Conservation (phyloP, 2,329 filamentous ascomycete species). For the Paraphaeosphaeria sporulosa region DNA sequence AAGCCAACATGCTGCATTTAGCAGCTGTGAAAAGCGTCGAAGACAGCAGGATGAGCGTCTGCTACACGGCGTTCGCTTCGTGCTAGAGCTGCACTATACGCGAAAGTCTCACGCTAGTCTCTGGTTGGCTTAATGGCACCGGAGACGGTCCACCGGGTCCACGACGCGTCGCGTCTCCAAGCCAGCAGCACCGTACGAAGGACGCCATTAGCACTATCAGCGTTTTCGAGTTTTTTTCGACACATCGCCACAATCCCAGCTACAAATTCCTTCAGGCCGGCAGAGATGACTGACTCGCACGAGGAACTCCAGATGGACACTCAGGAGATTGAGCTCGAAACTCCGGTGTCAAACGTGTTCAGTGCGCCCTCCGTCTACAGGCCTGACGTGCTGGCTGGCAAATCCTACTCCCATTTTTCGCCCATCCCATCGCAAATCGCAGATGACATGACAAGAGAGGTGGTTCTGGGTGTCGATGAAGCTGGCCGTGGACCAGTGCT, state of each 20-base stretch:
- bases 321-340: constrained; percentile 46
- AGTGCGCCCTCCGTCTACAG: constrained; percentile 57
- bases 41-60: not conserved
- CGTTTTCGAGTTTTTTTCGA: not conserved
- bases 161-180: constrained; percentile 14
- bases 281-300: constrained; percentile 35
- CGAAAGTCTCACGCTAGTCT: constrained; percentile 7
- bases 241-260: not conserved
- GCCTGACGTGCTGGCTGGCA: constrained; percentile 50
- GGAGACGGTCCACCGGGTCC: too few relatives aligned
- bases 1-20: not conserved
- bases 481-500: constrained; percentile 94
- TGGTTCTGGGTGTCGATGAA: constrained; percentile 89
- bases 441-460: constrained; percentile 62
- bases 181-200: not conserved
- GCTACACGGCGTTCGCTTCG: not conserved
- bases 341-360: constrained; percentile 51
- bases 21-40: not conserved
- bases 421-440: constrained; percentile 51
- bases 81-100: not conserved
- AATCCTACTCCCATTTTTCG: constrained; percentile 59
- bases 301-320: constrained; percentile 45
- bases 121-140: not conserved
- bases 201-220: not conserved
- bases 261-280: too few relatives aligned